Base-by-base conservation (phyloP, 2,329 filamentous ascomycete genomes). In the Fusarium decemcellulare region DNA sequence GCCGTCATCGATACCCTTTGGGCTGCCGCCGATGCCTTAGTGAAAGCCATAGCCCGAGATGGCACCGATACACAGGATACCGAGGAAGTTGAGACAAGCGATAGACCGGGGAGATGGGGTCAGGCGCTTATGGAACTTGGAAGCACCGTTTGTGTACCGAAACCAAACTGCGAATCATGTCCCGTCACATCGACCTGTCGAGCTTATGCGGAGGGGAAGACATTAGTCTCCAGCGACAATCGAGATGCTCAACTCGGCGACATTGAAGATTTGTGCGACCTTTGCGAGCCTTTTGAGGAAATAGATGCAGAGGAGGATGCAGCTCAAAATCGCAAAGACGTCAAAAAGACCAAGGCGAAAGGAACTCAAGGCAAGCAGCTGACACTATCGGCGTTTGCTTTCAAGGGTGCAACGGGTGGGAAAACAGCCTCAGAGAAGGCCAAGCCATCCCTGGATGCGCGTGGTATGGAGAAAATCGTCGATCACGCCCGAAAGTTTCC, bases 91-190 rank as follows among this genome's bases (percentile, higher is more conserved):
- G 69, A 77, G 23, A 66, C 74, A 14, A 89, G 84, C 57, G 83
- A 87, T 55, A 76, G 85, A 23, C 88, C 89, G 0, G 88, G 88
- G 1, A 77, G 84, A 63, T 91, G 88, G 89, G 89, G 89, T 0
- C 89, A 91, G 73, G 89, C 87, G 1, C 77, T 91, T 29, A 91
- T 91, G 89, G 89, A 91, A 72, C 80, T 91, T 5, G 89, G 89
- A 4, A 90, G 88, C 66, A 91, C 89, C 0, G 74, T 91, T 2
- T 91, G 89, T 70, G 84, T 84, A 8, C 88, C 89, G 1, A 86
- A 86, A 68, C 89, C 89, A 2, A 85, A 86, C 53, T 91, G 89
- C 68, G 76, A 76, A 3, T 71, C 72, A 2, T 89, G 87, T 58
- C 87, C 87, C 1, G 80, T 89, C 48, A 84, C 78, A 1, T 75